Evolutionary conservation across 139 green algal species (phyloP).

Genomic region (Marvania coccoides): DNA sequence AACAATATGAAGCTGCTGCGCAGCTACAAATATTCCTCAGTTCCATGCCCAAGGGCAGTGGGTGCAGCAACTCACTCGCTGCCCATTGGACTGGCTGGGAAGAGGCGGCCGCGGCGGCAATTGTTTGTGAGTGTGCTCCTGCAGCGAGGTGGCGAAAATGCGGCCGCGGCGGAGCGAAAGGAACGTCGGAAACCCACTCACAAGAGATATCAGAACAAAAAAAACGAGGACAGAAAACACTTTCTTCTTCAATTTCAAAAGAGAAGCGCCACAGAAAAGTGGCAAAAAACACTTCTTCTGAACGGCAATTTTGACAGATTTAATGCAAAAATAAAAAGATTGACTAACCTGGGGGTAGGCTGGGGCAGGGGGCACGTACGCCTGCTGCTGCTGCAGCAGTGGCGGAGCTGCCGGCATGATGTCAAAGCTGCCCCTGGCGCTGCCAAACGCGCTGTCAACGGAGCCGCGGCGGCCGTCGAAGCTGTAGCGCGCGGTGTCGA

Average conservation of each 20-base stretch:
- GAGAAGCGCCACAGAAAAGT: neutral
- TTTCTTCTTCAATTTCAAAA: too few species aligned
- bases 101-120: neutral
- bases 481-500: constrained; percentile 11
- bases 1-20: too few species aligned
- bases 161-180: neutral
- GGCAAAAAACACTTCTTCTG: neutral
- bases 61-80: neutral
- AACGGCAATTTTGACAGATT: neutral
- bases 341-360: neutral
- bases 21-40: too few species aligned
- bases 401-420: neutral
- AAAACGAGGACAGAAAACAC: too few species aligned
- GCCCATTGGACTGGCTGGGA: neutral
- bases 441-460: neutral
- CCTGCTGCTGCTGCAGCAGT: neutral
- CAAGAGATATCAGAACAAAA: too few species aligned
- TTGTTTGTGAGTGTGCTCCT: too few species aligned
- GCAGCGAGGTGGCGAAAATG: neutral
- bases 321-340: neutral
- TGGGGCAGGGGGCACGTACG: neutral
- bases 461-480: neutral
- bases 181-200: too few species aligned
- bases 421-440: neutral
- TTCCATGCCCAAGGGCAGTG: too few species aligned